Conservation (phyloP, 192 early-diverging fungal species). For the Coemansia reversa region DNA sequence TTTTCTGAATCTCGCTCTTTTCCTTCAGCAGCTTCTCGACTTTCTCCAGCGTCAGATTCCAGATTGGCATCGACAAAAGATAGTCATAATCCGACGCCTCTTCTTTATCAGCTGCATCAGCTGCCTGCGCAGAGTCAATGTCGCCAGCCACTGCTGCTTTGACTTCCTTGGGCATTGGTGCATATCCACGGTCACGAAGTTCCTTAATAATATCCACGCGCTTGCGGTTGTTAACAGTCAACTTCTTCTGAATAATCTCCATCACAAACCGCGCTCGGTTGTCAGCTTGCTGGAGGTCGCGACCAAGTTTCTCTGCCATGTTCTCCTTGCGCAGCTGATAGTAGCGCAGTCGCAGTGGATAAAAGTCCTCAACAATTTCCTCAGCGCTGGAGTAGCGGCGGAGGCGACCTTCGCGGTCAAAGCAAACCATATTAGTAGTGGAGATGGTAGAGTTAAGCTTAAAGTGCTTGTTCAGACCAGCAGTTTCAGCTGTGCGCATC, state of each 20-base stretch:
- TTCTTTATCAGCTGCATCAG: slow-evolving; percentile 18
- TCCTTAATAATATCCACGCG: slow-evolving; percentile 72
- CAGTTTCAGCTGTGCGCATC: slow-evolving; percentile 68
- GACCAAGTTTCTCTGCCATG: slow-evolving; percentile 63
- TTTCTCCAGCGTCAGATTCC: slow-evolving; percentile 88
- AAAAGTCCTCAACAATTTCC: slow-evolving; percentile 88
- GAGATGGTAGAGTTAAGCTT: slow-evolving; percentile 70
- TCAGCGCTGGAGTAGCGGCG: slow-evolving; percentile 73
- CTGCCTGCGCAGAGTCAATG: slow-evolving; percentile 53
- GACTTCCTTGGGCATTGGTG: slow-evolving; percentile 57
- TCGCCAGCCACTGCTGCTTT: slow-evolving; percentile 47
- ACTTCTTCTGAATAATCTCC: slow-evolving; percentile 83
- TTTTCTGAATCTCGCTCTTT: slow-evolving; percentile 61
- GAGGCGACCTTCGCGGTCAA: slow-evolving; percentile 83
- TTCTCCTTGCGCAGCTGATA: slow-evolving; percentile 87
- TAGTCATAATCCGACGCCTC: slow-evolving; percentile 71
- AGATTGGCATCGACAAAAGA: slow-evolving; percentile 85
- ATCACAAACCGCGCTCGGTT: slow-evolving; percentile 88
- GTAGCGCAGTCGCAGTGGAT: slow-evolving; percentile 73
- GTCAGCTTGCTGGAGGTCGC: slow-evolving; percentile 67
- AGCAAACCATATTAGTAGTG: slow-evolving; percentile 93
- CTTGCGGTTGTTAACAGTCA: slow-evolving; percentile 85
- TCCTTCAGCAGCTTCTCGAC: slow-evolving; percentile 75
- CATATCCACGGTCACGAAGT: slow-evolving; percentile 67
- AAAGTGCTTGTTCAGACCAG: slow-evolving; percentile 83